These are phyloP conservation scores for Ustilago tritici DNA, from an alignment of 1,284 basidiomycete genomes.

Conservation along the genomic window DNA sequence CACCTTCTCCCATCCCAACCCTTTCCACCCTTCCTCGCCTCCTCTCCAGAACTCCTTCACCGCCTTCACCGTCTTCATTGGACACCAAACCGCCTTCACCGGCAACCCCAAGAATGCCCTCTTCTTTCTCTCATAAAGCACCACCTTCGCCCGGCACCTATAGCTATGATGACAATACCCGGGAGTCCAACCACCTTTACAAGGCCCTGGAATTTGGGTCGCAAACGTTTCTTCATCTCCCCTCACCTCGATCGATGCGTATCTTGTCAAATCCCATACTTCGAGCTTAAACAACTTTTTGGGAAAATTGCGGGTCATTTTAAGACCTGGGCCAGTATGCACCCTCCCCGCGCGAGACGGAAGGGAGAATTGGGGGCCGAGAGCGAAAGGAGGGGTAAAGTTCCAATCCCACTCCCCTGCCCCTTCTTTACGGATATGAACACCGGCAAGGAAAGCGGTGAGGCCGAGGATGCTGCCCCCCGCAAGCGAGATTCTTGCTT, in stretches of 20 bases:
- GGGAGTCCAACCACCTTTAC: conserved; percentile 30
- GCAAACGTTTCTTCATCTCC: conserved; percentile 26
- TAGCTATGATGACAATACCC: conserved; percentile 49
- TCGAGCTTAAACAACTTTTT: conserved; percentile 21
- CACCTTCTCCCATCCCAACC: conserved; percentile 21
- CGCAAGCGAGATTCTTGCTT: conserved; percentile 16
- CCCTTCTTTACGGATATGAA: conserved; percentile 10
- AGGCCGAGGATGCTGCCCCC: conserved; percentile 38
- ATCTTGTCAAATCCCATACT: conserved; percentile 27
- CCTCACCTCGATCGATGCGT: conserved; percentile 26
- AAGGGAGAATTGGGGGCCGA: conserved; percentile 20
- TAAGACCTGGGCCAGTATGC: conserved; percentile 23
- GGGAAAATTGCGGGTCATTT: conserved; percentile 25
- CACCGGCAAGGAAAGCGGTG: conserved; percentile 39
- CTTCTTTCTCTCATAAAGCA: conserved; percentile 13
- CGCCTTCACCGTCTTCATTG: neutral
- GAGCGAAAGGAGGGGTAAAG: conserved; percentile 35
- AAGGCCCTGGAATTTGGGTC: conserved; percentile 40
- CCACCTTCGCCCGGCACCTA: conserved; percentile 20
- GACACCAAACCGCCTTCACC: conserved; percentile 4
- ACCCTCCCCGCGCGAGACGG: neutral
- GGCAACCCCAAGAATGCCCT: neutral
- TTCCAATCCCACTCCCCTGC: conserved; percentile 19
- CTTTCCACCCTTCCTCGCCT: conserved; percentile 2
- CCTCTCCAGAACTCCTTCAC: neutral